Percentiles rank a stretch among this genome's conserved stretches.
phyloP scores from a whole-genome alignment of 805 yeast genomes.

The Saccharomycopsis fodiens region DNA sequence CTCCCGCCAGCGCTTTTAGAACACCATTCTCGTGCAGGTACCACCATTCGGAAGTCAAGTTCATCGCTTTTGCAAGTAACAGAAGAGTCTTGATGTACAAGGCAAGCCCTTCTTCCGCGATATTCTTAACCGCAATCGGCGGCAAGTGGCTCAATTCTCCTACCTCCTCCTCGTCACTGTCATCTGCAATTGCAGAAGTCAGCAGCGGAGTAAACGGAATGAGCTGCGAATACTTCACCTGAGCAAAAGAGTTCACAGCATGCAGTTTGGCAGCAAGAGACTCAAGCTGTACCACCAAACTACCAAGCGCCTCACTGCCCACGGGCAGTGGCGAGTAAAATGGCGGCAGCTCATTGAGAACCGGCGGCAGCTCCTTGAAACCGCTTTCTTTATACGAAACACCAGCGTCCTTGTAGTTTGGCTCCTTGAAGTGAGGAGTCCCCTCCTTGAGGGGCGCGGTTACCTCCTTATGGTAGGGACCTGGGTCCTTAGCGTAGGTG shows the following conservation, averaged over 20 bases:
- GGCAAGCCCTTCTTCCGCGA: conserved; percentile 82
- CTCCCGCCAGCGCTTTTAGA: conserved; percentile 25
- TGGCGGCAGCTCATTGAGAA: conserved; percentile 15
- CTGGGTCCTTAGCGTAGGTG: conserved; percentile 14
- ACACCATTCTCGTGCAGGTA: conserved; percentile 33
- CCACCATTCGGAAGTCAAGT: conserved; percentile 89
- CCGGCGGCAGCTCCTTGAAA: not conserved
- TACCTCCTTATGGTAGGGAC: not conserved
- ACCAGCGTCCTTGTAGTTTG: too few species aligned
- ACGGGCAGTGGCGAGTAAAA: too few species aligned
- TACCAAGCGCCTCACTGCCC: conserved; percentile 19
- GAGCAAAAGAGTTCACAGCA: conserved; percentile 83
- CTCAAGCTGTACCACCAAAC: conserved; percentile 48
- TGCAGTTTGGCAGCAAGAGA: conserved; percentile 83
- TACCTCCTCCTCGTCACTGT: conserved; percentile 23
- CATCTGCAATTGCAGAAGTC: conserved; percentile 21
- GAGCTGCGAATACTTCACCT: conserved; percentile 79
- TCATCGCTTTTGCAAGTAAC: conserved; percentile 79
- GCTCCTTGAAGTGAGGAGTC: conserved; percentile 17
- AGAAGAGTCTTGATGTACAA: conserved; percentile 80
- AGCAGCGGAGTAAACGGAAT: conserved; percentile 54
- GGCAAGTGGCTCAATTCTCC: conserved; percentile 33
- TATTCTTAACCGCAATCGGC: conserved; percentile 43
- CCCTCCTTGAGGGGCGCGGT: not conserved
- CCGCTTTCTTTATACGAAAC: too few species aligned